A percentile compares a stretch with the other conserved stretches of the same genome.
These are phyloP conservation scores for Omphalotus guepiniiformis DNA, from an alignment of 768 basidiomycete genomes.

Conservation along the genomic window DNA sequence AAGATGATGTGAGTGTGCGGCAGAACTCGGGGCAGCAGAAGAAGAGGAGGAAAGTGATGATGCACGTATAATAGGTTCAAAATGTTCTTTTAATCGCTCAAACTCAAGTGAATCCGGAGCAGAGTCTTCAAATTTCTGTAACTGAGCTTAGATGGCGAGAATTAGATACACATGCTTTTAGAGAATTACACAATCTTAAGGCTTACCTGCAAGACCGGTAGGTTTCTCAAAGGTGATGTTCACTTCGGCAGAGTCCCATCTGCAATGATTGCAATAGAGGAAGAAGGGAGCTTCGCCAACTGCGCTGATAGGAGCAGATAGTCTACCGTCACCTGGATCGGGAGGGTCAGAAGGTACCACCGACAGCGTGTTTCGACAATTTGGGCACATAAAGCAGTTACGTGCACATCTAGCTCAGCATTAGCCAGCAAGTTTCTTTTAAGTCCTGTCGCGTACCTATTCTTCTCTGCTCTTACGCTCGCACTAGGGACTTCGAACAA, in stretches of 20 bases:
- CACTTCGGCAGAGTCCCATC: slow-evolving; percentile 92
- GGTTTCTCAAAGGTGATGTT: slow-evolving; percentile 96
- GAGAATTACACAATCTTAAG: neutral
- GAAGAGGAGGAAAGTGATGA: slow-evolving; percentile 69
- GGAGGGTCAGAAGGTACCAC: slow-evolving; percentile 88
- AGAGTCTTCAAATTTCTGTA: slow-evolving; percentile 87
- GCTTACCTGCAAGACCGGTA: slow-evolving; percentile 86
- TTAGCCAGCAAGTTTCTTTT: neutral
- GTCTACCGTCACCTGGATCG: slow-evolving; percentile 53
- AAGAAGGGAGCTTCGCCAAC: slow-evolving; percentile 88
- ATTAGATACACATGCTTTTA: slow-evolving; percentile 7
- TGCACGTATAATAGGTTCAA: slow-evolving; percentile 91
- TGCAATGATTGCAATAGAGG: slow-evolving; percentile 86
- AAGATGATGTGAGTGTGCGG: slow-evolving; percentile 63
- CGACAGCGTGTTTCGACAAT: slow-evolving; percentile 84
- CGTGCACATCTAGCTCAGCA: slow-evolving; percentile 75
- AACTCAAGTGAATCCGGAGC: slow-evolving; percentile 85
- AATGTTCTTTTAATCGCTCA: slow-evolving; percentile 93
- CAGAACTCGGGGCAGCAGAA: slow-evolving; percentile 42
- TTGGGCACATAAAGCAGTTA: slow-evolving; percentile 96
- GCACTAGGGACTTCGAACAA: slow-evolving; percentile 98
- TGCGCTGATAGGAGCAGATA: slow-evolving; percentile 48
- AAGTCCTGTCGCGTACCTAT: slow-evolving; percentile 51
- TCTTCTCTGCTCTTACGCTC: slow-evolving; percentile 97
- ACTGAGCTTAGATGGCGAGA: slow-evolving; percentile 85